Evolutionary conservation across 352 stramenopile species (phyloP), one percentile per base, ranked within the genome.

Genomic region (Hyaloperonospora arabidopsidis): DNA sequence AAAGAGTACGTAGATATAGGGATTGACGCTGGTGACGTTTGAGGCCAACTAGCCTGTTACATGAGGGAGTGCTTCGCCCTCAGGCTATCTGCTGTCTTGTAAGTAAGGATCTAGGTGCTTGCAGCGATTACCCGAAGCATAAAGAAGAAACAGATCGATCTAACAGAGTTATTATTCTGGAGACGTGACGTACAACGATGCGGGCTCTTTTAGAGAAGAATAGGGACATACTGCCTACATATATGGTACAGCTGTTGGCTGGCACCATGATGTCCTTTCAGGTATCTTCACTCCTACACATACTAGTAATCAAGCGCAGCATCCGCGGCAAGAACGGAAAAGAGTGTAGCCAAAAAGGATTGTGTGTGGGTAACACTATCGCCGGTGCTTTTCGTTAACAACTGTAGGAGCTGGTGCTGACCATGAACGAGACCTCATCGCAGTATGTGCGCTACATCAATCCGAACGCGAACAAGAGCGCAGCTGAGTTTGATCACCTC

Each of bases 1-100:
- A n/a, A n/a, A 54, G 86, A 97, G 61, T 98, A 98, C 69, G 79
- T 96, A 28, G 82, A 88, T 46, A 94, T 98, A 74, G 86, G 86
- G 13, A 95, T 97, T 95, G 14, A 80, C 76, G 12, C 65, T 85
- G 0, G 88, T 95, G 50, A 84, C 86, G 22, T 97, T 97, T 63
- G 72, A 89, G 52, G 89, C 97, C 66, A 97, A 97, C 63, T 80
- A 96, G 64, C 73, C 79, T 98, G 47, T 68, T 98, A 23, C 96
- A 98, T 62, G 95, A 98, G 68, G 92, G 98, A 65, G 95, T 96
- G 45, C 83, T 96, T 10, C 74, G 87, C 18, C 87, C 90, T 6
- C 74, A 89, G 51, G 87, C 84, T 14, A 90, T 65, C 4, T 84
- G 96, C 63, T 70, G 28, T 18, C 94, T 96, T 21, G 75, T 95